Percentiles rank a stretch among this genome's conserved stretches.
These are phyloP conservation scores for Beta corolliflora DNA, from an alignment of 179 eudicot species.

Conservation along the genomic window DNA sequence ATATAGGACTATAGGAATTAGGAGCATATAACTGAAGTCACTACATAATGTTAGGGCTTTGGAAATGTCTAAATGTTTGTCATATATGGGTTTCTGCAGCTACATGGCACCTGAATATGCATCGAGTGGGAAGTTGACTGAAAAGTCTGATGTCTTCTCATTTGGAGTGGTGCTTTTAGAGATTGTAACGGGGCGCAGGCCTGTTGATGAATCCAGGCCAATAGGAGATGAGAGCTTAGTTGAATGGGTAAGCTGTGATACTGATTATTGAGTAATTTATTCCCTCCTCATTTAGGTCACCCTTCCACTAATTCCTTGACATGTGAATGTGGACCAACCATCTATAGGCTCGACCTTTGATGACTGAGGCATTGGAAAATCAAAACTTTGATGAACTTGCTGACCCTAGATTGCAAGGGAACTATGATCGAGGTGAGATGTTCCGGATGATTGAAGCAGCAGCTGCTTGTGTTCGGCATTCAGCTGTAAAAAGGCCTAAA, in stretches of 20 bases:
- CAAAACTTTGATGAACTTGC: slow-evolving; percentile 69
- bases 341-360: slow-evolving; percentile 82
- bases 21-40: not conserved
- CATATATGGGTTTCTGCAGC: slow-evolving; percentile 39
- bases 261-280: not conserved
- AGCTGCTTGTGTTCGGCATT: slow-evolving; percentile 93
- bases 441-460: slow-evolving; percentile 92
- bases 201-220: slow-evolving; percentile 85
- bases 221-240: slow-evolving; percentile 94
- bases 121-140: slow-evolving; percentile 87
- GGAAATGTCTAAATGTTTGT: not conserved
- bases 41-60: not conserved
- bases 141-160: slow-evolving; percentile 92
- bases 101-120: slow-evolving; percentile 99
- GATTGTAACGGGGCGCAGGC: slow-evolving; percentile 91
- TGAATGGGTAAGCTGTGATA: slow-evolving; percentile 78
- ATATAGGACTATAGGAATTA: not conserved
- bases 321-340: not conserved
- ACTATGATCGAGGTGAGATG: slow-evolving; percentile 68
- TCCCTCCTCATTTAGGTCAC: not conserved
- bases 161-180: slow-evolving; percentile 94
- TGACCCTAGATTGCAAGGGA: slow-evolving; percentile 70
- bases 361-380: slow-evolving; percentile 68
- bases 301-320: not conserved
- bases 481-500: slow-evolving; percentile 75